These are phyloP conservation scores for Fusarium avenaceum DNA, from an alignment of 2,329 filamentous ascomycete genomes.

Conservation along the genomic window DNA sequence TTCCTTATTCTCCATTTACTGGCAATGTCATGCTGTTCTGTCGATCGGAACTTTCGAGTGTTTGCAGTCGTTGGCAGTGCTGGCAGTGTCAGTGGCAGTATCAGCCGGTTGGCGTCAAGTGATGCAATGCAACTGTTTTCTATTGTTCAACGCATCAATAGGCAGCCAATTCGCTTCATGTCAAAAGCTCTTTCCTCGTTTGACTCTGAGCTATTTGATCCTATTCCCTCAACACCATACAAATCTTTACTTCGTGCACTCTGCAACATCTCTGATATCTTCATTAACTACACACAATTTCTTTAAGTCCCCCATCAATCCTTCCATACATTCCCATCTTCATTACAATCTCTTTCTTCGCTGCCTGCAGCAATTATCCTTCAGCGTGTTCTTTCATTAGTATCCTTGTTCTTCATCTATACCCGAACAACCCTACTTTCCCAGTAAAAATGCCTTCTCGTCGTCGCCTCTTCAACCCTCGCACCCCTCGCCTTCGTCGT, in stretches of 20 bases:
- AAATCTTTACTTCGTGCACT: background rate
- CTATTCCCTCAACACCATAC: background rate
- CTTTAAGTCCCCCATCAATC: background rate
- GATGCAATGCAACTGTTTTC: slow-evolving; percentile 10
- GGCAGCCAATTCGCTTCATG: background rate
- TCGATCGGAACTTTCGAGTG: slow-evolving; percentile 4
- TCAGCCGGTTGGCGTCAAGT: slow-evolving; percentile 18
- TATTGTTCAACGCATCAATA: slow-evolving; percentile 1
- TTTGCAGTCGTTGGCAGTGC: slow-evolving; percentile 19
- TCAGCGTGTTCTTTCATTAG: background rate
- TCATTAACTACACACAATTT: background rate
- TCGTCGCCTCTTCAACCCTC: slow-evolving; percentile 4
- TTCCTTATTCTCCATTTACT: background rate
- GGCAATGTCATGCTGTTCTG: slow-evolving; percentile 1
- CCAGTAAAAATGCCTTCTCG: slow-evolving; percentile 35
- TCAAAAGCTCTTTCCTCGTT: background rate
- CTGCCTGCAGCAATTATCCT: background rate
- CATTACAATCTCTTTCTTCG: background rate
- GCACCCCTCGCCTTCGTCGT: slow-evolving; percentile 2
- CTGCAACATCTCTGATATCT: background rate
- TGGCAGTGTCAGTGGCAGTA: background rate
- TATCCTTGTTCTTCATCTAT: background rate
- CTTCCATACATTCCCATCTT: background rate
- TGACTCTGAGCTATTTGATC: background rate
- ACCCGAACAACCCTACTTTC: background rate